Evolutionary conservation across 2,329 filamentous ascomycete species (phyloP), one percentile per base, ranked within the genome.

Genomic region (Aspergillus ustus): DNA sequence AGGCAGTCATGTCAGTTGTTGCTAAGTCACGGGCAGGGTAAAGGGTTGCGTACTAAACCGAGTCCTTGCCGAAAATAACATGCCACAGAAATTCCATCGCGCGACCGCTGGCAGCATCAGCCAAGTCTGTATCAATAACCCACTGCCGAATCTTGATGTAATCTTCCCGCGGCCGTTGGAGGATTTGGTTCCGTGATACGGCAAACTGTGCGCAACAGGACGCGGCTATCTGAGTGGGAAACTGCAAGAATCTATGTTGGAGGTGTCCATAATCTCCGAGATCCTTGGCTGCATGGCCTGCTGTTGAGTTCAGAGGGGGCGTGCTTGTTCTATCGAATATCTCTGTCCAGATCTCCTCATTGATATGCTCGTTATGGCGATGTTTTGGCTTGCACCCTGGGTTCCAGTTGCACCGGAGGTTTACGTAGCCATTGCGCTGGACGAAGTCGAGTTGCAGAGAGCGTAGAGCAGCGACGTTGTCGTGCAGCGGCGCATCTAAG

Each of bases 171-270:
- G 84, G 80, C 37, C 85, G 77, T 50, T 75, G 71, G 7, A 70
- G 78, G 31, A 89, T 80, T 50, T 81, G 81, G 7, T 84, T 80
- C 7, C 81, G 77, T 3, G 85, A 84, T 7, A 89, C 83, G 0
- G 84, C 87, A 63, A 90, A 90, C 72, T 90, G 87, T 19, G 86
- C 85, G 72, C 87, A 89, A 70, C 87, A 89, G n/a, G 85, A 80
- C 4, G 83, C 82, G 2, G 81, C 85, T 8, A 89, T 79, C 11
- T 80, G 69, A 0, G 77, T 71, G 0, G 85, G 85, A 4, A 85
- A 77, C n/a, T 72, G 69, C 4, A 78, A 63, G 13, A 67, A 71
- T 48, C 74, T 72, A 13, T 40, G 54, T 45, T 31, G 50, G 28
- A 20, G 25, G 22, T 20, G 9, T 31, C 4, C 8, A 17, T 11